phyloP scores from a whole-genome alignment of 192 early-diverging fungal species.

The Neocallimastix lanati region DNA sequence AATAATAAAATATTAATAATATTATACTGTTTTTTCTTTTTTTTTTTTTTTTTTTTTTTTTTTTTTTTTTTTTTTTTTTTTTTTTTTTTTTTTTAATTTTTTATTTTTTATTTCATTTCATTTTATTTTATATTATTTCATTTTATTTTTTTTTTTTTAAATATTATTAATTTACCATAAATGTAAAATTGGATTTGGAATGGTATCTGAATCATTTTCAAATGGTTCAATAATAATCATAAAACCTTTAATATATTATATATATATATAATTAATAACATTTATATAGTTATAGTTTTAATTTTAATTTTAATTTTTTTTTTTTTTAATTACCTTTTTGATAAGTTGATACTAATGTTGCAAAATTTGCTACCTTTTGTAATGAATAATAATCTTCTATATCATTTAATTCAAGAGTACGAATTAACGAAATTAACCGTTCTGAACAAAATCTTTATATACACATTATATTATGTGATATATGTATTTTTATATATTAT shows the following conservation, averaged over 20 bases:
- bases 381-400: constrained; percentile 70
- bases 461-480: too few relatives aligned
- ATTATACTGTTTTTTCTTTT: too few relatives aligned
- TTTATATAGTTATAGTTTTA: not conserved
- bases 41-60: too few relatives aligned
- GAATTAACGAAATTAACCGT: constrained; percentile 68
- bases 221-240: constrained; percentile 90
- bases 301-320: not conserved
- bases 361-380: constrained; percentile 75
- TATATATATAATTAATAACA: too few relatives aligned
- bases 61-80: too few relatives aligned
- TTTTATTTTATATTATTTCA: too few relatives aligned
- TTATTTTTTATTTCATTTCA: too few relatives aligned
- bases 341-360: constrained; percentile 89
- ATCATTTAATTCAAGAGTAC: constrained; percentile 84
- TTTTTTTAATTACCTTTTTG: constrained; percentile 41
- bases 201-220: constrained; percentile 75
- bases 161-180: constrained; percentile 39
- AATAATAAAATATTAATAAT: too few relatives aligned
- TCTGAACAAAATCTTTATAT: constrained; percentile 90
- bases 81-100: too few relatives aligned
- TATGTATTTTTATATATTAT: too few relatives aligned
- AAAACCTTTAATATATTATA: constrained; percentile 51
- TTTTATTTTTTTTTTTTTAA: too few relatives aligned
- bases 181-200: constrained; percentile 90